These are phyloP conservation scores for Corylus heterophylla DNA, from an alignment of 306 rosid genomes.

Conservation along the genomic window DNA sequence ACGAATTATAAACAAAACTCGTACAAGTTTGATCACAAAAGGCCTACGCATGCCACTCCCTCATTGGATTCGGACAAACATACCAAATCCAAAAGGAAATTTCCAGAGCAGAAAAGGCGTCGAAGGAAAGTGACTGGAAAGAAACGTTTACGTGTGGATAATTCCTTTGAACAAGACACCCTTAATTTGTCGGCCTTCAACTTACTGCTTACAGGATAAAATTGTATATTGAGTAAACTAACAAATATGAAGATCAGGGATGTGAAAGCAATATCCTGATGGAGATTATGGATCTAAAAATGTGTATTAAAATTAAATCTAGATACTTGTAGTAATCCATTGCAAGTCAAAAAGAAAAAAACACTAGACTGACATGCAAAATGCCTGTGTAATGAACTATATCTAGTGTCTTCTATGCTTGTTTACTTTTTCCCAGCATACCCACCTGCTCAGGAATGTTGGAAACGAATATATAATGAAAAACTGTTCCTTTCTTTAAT, in stretches of 20 bases:
- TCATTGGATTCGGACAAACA: background rate
- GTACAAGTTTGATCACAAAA: background rate
- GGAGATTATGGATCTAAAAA: background rate
- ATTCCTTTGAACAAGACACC: background rate
- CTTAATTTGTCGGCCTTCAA: no score
- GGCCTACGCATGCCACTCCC: background rate
- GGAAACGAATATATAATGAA: background rate
- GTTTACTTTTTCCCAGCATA: background rate
- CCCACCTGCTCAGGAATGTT: background rate
- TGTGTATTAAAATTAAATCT: background rate
- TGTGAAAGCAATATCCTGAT: no score
- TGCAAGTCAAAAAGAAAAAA: background rate
- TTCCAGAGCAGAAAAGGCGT: constrained; percentile 1
- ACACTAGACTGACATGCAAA: background rate
- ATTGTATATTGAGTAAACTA: background rate
- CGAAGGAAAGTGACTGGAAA: background rate
- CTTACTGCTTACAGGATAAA: no score
- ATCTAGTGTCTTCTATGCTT: background rate
- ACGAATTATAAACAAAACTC: background rate
- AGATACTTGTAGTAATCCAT: background rate
- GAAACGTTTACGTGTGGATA: background rate
- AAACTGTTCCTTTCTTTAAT: background rate
- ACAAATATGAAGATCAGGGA: background rate
- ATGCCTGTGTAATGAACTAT: background rate
- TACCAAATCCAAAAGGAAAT: background rate